Percentiles rank a stretch among this genome's conserved stretches.
These are phyloP conservation scores for Petunia axillaris DNA, from an alignment of 257 asterid species.

Conservation along the genomic window DNA sequence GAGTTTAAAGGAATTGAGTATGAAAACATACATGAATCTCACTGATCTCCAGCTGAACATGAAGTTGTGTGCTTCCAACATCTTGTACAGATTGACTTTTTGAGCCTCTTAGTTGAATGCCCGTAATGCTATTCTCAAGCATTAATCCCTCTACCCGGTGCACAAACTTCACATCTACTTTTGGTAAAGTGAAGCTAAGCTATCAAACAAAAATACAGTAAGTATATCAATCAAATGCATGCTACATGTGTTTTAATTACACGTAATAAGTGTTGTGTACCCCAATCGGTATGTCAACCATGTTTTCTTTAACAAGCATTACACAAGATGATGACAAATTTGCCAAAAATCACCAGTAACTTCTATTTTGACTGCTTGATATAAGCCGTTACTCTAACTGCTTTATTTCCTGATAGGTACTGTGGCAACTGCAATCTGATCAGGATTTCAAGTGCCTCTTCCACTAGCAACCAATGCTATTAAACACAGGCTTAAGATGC, in stretches of 20 bases:
- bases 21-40: slow-evolving; percentile 82
- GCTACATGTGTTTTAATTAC: slow-evolving; percentile 16
- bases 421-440: neutral
- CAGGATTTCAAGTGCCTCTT: neutral
- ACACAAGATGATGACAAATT: slow-evolving; percentile 6
- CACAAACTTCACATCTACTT: slow-evolving; percentile 64
- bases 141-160: slow-evolving; percentile 69
- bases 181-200: slow-evolving; percentile 90
- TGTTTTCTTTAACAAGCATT: slow-evolving; percentile 15
- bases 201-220: slow-evolving; percentile 35
- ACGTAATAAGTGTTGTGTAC: neutral
- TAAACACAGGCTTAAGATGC: neutral
- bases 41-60: slow-evolving; percentile 82
- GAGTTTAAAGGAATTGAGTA: slow-evolving; percentile 23
- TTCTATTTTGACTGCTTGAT: slow-evolving; percentile 18
- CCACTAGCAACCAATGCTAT: neutral
- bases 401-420: neutral
- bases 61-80: slow-evolving; percentile 69
- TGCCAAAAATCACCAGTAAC: slow-evolving; percentile 15
- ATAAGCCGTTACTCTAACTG: neutral
- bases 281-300: neutral
- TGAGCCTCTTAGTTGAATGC: slow-evolving; percentile 73
- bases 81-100: slow-evolving; percentile 78
- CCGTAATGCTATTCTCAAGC: slow-evolving; percentile 79
- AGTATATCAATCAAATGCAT: slow-evolving; percentile 30